Evolutionary conservation across 2,329 filamentous ascomycete genomes (phyloP), one percentile per base, ranked within the genome.

Genomic region (Hyphodiscus sp.): DNA sequence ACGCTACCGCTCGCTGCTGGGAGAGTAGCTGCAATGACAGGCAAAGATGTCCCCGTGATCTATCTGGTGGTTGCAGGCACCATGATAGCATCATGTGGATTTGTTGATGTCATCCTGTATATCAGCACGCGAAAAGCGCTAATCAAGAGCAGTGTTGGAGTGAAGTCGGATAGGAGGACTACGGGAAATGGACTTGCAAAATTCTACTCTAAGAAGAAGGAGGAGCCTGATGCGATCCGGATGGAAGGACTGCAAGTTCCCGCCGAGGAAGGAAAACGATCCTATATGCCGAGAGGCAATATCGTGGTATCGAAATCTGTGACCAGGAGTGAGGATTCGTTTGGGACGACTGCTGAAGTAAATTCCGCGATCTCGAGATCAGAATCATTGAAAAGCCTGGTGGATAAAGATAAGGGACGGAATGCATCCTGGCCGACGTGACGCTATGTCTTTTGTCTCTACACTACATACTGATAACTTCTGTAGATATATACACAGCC

Each of bases 1-100:
- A 79, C 76, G 0, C 64, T 79, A 0, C 77, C 77, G 1, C 69
- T 79, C n/a, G 75, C 74, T 41, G 72, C 72, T 1, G 72, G 72
- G n/a, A 68, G 76, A 38, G 76, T 78, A 69, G 70, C 71, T 49
- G 68, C 68, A 42, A 76, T 78, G 74, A 69, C 70, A 5, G 70
- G 71, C 20, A 49, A 41, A 13, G 53, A 42, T 18, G 58, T 57
- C 5, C 53, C 58, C 20, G 8, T 56, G 18, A 43, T 52, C 1
- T 60, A 58, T 47, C 61, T 56, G 20, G 56, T 54, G 7, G 47
- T 61, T 18, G 60, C 63, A 11, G 63, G 61, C 2, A 45, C 50
- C 4, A 33, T 65, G 44, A 65, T 65, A 58, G 58, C 61, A 41
- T 52, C 50, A 7, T 59, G 61, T 45, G 63, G 63, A 15, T 42